Base-by-base conservation (phyloP, 1,139 yeast genomes). In the Suhomyces taliae region DNA sequence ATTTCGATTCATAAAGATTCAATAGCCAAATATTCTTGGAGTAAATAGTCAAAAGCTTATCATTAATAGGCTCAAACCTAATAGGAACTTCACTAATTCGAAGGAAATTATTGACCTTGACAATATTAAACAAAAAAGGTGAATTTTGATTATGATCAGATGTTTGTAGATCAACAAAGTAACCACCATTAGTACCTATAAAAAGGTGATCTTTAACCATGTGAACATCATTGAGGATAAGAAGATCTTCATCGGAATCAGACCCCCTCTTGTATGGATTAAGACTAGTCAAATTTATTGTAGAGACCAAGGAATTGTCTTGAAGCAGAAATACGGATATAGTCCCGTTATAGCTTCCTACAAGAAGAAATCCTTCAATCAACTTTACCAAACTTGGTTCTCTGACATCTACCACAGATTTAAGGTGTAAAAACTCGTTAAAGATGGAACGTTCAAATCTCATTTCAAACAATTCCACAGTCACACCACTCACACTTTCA, bases 1-100 rank as follows among this genome's bases (percentile, higher is more conserved):
- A 68, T 2, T 45, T 48, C 0, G 72, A 66, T 2, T 57, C 61
- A 10, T 60, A 58, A 7, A 66, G 47, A 47, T 76, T 70, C 6
- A 80, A 49, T 27, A 71, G 61, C 83, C 84, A 82, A 1, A 57
- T 4, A 72, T 63, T 59, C 40, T 72, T 70, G 14, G 78, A 67
- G 8, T 61, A 50, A 1, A 77, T 59, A 26, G 67, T 58, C 1
- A 71, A 45, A 14, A 61, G 52, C 10, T 59, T 54, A 0, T 47
- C 41, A 40, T 65, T 64, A 34, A 51, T 40, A 3, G 40, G 24
- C 19, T 39, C 43, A 19, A 62, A 50, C 10, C 38, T 45, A 1
- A 60, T 54, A n/a, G 67, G 59, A 10, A 64, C 55, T 10, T 65
- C 65, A 27, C 74, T 68, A 8, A 73, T 41, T 36, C 53, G 51